These are phyloP conservation scores for Talaromyces proteolyticus DNA, from an alignment of 495 filamentous ascomycete genomes.

Conservation along the genomic window DNA sequence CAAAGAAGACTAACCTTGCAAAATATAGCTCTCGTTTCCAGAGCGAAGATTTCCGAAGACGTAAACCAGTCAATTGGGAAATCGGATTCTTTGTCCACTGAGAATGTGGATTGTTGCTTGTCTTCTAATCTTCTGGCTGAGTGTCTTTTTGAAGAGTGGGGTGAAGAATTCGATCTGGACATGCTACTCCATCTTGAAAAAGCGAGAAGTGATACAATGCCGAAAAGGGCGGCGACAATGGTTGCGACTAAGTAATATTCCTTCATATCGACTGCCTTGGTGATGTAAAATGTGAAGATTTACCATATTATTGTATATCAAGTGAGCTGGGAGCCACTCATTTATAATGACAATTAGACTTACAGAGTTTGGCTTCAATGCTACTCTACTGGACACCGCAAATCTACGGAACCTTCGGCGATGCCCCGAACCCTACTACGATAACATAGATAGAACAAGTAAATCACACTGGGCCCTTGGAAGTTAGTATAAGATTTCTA, in stretches of 20 bases:
- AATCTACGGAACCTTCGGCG: too few species aligned
- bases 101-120: neutral
- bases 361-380: too few species aligned
- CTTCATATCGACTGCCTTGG: neutral
- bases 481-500: too few species aligned
- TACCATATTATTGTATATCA: too few species aligned
- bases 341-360: neutral
- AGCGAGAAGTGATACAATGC: neutral
- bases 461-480: too few species aligned
- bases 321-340: too few species aligned
- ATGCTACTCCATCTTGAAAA: neutral
- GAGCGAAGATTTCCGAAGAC: conserved; percentile 36
- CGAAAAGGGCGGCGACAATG: neutral
- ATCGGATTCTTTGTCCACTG: conserved; percentile 29
- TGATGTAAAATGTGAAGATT: neutral
- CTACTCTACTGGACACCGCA: too few species aligned
- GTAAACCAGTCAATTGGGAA: conserved; percentile 42
- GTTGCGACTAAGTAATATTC: neutral
- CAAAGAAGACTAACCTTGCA: conserved; percentile 25
- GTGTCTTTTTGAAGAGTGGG: too few species aligned
- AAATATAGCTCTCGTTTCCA: conserved; percentile 49
- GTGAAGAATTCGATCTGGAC: too few species aligned
- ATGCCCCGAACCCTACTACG: too few species aligned
- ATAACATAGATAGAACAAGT: too few species aligned
- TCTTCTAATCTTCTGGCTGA: neutral